Percentiles rank a stretch among this genome's conserved stretches.
These are phyloP conservation scores for Candida chilensis DNA, from an alignment of 805 yeast species.

Conservation along the genomic window DNA sequence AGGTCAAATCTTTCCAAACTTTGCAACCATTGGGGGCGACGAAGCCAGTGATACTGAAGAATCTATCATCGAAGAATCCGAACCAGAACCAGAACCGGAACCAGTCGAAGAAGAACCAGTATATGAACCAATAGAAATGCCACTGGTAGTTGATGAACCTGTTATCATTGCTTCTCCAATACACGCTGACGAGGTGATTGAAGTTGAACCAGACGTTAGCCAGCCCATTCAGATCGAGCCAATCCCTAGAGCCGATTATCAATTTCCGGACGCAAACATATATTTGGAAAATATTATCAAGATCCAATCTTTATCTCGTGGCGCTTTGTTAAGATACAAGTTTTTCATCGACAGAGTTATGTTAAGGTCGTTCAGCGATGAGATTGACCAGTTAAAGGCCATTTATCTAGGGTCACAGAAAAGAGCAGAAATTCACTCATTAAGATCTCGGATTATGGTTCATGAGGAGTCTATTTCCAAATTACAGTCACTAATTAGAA, in stretches of 20 bases:
- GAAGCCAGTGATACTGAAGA: conserved; percentile 3
- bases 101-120: conserved; percentile 2
- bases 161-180: no score
- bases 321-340: conserved; percentile 55
- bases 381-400: no score
- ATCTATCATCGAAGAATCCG: background rate
- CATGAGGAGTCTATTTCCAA: conserved; percentile 20
- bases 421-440: conserved; percentile 15
- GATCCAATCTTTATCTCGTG: conserved; percentile 66
- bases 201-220: no score
- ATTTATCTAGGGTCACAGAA: no score
- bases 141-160: no score
- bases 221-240: no score
- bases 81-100: conserved; percentile 3
- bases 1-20: conserved; percentile 72
- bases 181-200: no score
- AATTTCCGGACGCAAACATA: no score
- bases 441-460: conserved; percentile 19
- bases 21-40: conserved; percentile 35
- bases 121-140: conserved; percentile 1
- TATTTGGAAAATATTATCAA: conserved; percentile 23
- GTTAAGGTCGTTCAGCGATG: conserved; percentile 46
- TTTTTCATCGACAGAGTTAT: conserved; percentile 56
- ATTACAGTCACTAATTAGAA: conserved; percentile 29
- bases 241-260: no score